A percentile compares a stretch with the other conserved stretches of the same genome.
Evolutionary conservation across 345 rosid species (phyloP).

Genomic region (Citrus mangshanensis): DNA sequence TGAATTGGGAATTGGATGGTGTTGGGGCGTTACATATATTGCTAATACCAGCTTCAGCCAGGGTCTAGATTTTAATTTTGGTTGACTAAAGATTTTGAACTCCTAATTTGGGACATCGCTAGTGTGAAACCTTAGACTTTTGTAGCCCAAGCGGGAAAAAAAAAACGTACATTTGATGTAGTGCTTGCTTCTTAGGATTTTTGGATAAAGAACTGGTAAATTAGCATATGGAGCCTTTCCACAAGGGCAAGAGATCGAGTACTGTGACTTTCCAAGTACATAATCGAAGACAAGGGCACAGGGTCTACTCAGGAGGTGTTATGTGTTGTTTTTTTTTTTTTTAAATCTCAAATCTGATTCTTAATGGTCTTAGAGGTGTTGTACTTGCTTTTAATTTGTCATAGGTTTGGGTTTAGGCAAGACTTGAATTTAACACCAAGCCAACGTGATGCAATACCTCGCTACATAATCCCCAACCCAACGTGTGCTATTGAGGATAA

Average conservation of each 20-base stretch:
- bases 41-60: background rate
- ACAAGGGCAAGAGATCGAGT: background rate
- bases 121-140: background rate
- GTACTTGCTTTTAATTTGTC: background rate
- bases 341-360: background rate
- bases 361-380: background rate
- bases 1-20: background rate
- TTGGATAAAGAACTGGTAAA: background rate
- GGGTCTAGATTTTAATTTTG: background rate
- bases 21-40: background rate
- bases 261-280: background rate
- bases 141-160: too few species aligned
- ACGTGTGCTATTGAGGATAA: background rate
- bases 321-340: background rate
- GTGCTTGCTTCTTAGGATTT: background rate
- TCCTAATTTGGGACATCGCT: background rate
- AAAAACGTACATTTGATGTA: background rate
- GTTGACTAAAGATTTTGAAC: background rate
- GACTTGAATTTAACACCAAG: background rate
- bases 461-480: background rate
- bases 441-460: background rate
- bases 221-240: background rate
- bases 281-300: background rate
- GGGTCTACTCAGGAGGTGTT: background rate
- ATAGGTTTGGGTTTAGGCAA: background rate